Base-by-base conservation (phyloP, 441 rosid species). In the Rhodomyrtus psidioides region DNA sequence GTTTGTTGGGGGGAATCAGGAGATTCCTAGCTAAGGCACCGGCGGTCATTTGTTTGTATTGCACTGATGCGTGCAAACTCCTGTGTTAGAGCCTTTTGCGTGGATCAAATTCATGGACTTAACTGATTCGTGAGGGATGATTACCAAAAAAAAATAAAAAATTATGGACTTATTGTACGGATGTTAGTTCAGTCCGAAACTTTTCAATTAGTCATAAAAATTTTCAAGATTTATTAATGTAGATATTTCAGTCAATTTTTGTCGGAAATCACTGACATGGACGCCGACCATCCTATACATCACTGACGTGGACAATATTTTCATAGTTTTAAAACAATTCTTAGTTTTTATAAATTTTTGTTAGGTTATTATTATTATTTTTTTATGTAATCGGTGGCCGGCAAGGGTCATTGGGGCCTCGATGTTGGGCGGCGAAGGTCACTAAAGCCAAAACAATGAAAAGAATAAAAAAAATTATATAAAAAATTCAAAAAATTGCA, bases 141-240 rank as follows among this genome's bases (percentile, higher is more conserved):
- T 70, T 70, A 70, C 16, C 42, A 42, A 42, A 42, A 39, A 39
- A 34, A 34, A 34, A n/a, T n/a, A 59, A 19, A 34, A 39, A 5
- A 4, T 13, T 70, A 1, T 39, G 5, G 39, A 70, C 0, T 0
- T 21, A 26, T 4, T 23, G 6, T 56, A 30, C 17, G 6, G 0
- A 62, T 30, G 5, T 62, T 3, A 62, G 34, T 65, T 17, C 1
- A 30, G 0, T 9, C 5, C 0, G 17, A 9, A 30, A 30, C 4
- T 19, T 30, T 55, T 30, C 0, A 30, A 30, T 65, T 62, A 30
- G 0, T 65, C 7, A 30, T 17, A 30, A 65, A 9, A 1, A 65
- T 17, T 62, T 62, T 62, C 75, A 30, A 4, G 4, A 30, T 62
- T 65, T 65, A 6, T 6, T 30, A 65, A 30, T 30, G 3, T 30